Evolutionary conservation across 306 rosid species (phyloP).

Genomic region (Vicia faba): DNA sequence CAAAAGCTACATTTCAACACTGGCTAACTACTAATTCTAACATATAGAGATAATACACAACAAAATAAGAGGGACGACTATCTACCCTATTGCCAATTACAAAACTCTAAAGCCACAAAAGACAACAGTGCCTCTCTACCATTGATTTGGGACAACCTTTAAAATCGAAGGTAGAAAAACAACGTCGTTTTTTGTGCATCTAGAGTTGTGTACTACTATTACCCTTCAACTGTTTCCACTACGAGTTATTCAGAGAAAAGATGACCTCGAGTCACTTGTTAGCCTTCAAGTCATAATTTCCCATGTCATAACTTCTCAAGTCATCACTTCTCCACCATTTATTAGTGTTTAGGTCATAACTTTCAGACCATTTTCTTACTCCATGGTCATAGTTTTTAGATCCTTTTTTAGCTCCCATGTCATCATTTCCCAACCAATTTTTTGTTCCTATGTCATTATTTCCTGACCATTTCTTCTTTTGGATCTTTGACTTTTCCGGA

Average conservation of each 20-base stretch:
- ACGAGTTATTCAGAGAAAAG: constrained; percentile 34
- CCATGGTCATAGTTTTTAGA: constrained; percentile 13
- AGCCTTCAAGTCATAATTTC: background rate
- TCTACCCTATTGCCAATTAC: constrained; percentile 38
- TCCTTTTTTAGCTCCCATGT: constrained; percentile 35
- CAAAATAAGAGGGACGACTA: constrained; percentile 34
- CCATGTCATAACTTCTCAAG: constrained; percentile 20
- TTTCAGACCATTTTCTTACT: background rate
- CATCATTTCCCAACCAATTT: background rate
- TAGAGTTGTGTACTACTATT: constrained; percentile 32
- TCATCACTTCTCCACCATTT: constrained; percentile 39
- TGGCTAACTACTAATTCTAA: constrained; percentile 37
- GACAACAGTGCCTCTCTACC: constrained; percentile 41
- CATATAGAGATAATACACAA: constrained; percentile 33
- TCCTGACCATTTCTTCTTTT: constrained; percentile 46
- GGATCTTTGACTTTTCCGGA: constrained; percentile 56
- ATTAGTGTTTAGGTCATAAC: background rate
- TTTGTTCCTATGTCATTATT: constrained; percentile 27
- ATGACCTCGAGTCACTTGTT: constrained; percentile 39
- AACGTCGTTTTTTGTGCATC: constrained; percentile 39
- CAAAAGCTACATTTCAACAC: constrained; percentile 20
- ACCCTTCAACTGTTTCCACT: constrained; percentile 34
- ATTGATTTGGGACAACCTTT: constrained; percentile 27
- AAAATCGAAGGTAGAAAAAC: constrained; percentile 46
- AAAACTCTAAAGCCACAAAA: constrained; percentile 40